Evolutionary conservation across 2,329 filamentous ascomycete genomes (phyloP).

Genomic region (Blastomyces parvus): DNA sequence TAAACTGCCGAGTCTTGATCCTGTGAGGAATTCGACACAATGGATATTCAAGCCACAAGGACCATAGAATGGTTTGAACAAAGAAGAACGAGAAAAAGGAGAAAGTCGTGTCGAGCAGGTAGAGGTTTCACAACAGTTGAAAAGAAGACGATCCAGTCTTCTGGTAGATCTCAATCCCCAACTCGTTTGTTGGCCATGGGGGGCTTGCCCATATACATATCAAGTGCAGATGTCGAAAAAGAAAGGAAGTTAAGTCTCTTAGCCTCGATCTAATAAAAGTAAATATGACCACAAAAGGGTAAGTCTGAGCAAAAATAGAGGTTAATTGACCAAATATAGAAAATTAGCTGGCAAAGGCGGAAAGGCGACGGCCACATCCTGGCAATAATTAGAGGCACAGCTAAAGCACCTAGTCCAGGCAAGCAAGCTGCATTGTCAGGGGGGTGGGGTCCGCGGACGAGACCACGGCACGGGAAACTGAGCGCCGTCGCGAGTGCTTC

Average conservation of each 20-base stretch:
- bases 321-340: slow-evolving; percentile 3
- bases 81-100: neutral
- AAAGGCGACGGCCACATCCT: too few relatives aligned
- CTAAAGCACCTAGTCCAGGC: neutral
- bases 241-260: neutral
- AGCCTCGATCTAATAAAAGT: slow-evolving; percentile 1
- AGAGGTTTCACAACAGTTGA: neutral
- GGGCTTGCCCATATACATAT: neutral
- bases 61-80: slow-evolving; percentile 4
- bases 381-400: neutral
- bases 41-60: neutral
- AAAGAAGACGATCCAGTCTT: neutral
- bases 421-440: neutral
- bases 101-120: neutral
- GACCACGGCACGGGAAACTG: neutral
- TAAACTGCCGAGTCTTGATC: neutral
- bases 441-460: neutral
- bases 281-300: neutral
- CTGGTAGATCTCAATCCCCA: neutral
- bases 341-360: neutral
- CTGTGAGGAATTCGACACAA: slow-evolving; percentile 1
- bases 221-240: neutral
- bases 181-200: neutral
- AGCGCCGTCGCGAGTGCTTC: neutral
- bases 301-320: neutral